Percentiles rank a stretch among this genome's conserved stretches.
phyloP scores from a whole-genome alignment of 495 filamentous ascomycete species.

The Tuber microsphaerosporum region DNA sequence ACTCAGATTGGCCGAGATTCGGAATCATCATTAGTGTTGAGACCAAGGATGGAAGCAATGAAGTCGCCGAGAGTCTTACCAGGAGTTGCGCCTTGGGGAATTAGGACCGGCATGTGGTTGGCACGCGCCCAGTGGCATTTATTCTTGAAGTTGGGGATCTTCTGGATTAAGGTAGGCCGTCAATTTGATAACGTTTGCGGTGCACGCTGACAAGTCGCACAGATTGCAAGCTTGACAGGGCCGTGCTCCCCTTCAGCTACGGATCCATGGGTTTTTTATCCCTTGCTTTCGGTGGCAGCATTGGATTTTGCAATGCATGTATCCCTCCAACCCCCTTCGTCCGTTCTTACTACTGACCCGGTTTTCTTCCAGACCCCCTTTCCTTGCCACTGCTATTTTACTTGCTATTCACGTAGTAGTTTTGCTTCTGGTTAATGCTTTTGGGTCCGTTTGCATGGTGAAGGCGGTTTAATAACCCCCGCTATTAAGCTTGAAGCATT shows the following conservation, averaged over 20 bases:
- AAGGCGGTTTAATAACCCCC: neutral
- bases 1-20: constrained; percentile 32
- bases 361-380: neutral
- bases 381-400: neutral
- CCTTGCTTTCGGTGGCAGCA: constrained; percentile 54
- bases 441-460: constrained; percentile 24
- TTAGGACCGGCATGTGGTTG: constrained; percentile 17
- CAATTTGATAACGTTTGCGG: neutral
- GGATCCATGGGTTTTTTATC: constrained; percentile 55
- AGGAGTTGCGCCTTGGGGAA: constrained; percentile 34
- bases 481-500: neutral
- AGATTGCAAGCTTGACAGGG: constrained; percentile 46
- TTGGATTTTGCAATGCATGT: constrained; percentile 45
- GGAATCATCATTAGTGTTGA: constrained; percentile 52
- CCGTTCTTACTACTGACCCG: neutral
- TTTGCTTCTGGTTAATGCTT: constrained; percentile 13
- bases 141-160: constrained; percentile 46
- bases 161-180: constrained; percentile 51
- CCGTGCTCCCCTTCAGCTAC: constrained; percentile 58
- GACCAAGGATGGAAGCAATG: constrained; percentile 47
- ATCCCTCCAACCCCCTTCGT: neutral
- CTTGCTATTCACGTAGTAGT: constrained; percentile 22
- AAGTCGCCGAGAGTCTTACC: constrained; percentile 42
- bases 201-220: neutral
- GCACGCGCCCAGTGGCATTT: constrained; percentile 38